Conservation (phyloP, 441 rosid genomes). For the Metrosideros polymorpha region DNA sequence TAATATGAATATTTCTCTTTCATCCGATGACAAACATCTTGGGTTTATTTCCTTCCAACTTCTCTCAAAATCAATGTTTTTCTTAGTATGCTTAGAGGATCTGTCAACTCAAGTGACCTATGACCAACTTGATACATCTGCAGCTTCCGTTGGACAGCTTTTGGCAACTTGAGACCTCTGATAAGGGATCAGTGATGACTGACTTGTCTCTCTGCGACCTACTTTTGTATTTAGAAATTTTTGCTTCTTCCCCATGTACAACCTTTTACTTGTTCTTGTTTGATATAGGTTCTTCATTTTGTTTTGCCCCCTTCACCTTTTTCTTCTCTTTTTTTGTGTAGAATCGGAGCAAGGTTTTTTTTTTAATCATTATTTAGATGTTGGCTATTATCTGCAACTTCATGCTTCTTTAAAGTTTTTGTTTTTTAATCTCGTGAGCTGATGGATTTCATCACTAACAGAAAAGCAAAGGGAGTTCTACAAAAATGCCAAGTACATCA, state of each 20-base stretch:
- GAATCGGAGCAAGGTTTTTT: background rate
- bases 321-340: background rate
- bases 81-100: background rate
- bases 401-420: background rate
- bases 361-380: background rate
- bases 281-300: background rate
- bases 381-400: background rate
- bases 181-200: background rate
- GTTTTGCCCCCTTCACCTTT: background rate
- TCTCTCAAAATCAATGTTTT: background rate
- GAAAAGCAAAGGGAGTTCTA: slow-evolving; percentile 76
- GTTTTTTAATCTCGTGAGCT: background rate
- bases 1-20: background rate
- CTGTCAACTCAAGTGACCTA: background rate
- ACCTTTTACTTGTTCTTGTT: background rate
- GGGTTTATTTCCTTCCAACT: background rate
- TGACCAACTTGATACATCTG: background rate
- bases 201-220: background rate
- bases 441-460: slow-evolving; percentile 13
- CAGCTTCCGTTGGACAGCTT: background rate
- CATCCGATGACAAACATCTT: background rate
- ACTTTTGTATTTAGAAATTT: background rate
- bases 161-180: background rate
- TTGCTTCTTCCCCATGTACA: background rate
- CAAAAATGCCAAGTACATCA: slow-evolving; percentile 76